A percentile compares a stretch with the other conserved stretches of the same genome.
phyloP scores from a whole-genome alignment of 2,329 filamentous ascomycete genomes.

The Diaporthe sp. region DNA sequence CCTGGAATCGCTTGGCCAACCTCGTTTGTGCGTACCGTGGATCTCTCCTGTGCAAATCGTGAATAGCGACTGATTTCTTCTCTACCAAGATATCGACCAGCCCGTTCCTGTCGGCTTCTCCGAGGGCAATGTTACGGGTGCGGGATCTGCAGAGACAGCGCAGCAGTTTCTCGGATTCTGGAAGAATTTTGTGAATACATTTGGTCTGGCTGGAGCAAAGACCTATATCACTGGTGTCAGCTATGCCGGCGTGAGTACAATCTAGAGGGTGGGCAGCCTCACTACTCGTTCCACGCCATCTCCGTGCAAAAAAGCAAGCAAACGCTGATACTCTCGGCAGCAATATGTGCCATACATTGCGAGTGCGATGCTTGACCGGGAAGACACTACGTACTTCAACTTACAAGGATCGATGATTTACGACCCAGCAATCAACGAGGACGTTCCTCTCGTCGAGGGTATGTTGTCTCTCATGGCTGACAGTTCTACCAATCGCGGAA shows the following conservation, averaged over 20 bases:
- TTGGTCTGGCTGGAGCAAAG: slow-evolving; percentile 66
- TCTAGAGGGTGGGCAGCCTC: neutral
- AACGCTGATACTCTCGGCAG: neutral
- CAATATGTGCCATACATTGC: slow-evolving; percentile 71
- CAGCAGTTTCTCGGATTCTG: slow-evolving; percentile 29
- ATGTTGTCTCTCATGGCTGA: neutral
- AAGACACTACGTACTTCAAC: slow-evolving; percentile 55
- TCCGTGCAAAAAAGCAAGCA: no score
- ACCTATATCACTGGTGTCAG: slow-evolving; percentile 69
- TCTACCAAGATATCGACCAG: slow-evolving; percentile 9
- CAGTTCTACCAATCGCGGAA: neutral
- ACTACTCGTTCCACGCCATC: no score
- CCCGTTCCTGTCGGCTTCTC: slow-evolving; percentile 27
- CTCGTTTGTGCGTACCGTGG: neutral
- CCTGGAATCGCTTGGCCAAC: slow-evolving; percentile 31
- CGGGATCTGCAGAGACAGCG: slow-evolving; percentile 15
- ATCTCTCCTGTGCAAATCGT: neutral
- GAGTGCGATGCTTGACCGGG: slow-evolving; percentile 63
- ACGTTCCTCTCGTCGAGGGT: slow-evolving; percentile 48
- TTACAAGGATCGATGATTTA: slow-evolving; percentile 68
- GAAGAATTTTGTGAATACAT: slow-evolving; percentile 66
- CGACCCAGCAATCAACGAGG: slow-evolving; percentile 73
- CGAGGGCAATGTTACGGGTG: slow-evolving; percentile 3
- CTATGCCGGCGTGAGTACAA: slow-evolving; percentile 57
- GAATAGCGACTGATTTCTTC: neutral